Evolutionary conservation across 2,329 filamentous ascomycete species (phyloP), one percentile per base, ranked within the genome.

Genomic region (Scytalidium sp.): DNA sequence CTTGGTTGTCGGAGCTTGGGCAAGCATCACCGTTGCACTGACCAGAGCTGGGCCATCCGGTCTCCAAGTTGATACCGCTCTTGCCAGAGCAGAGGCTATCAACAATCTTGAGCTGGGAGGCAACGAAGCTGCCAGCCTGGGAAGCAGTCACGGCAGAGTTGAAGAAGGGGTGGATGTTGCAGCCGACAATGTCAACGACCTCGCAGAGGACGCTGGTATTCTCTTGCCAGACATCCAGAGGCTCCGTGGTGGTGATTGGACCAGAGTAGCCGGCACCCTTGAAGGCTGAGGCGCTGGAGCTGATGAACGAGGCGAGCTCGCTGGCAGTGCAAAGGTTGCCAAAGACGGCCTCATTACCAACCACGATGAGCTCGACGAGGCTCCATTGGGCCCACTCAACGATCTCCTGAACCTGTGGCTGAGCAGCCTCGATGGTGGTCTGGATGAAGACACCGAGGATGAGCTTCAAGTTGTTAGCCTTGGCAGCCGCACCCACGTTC

Each of bases 121-220:
- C 72, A 61, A 92, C 88, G 69, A 97, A 97, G 46, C 74, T 67
- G 66, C 93, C 93, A 49, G 92, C 91, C 45, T 79, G 64, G 3
- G 71, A 63, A 53, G 91, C 80, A 20, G 71, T 65, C 56, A 85
- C 79, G 51, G 79, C 74, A 42, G 82, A 67, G 78, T 95, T 95
- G 87, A 97, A 97, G 87, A 88, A 97, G 60, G 92, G 85, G 76
- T 97, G 92, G 64, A 95, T 84, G 80, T 97, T 96, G 71, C 83
- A 84, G 70, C 86, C 88, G 32, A 90, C 80, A 54, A 95, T 75
- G 66, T 96, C 91, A 51, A 97, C 78, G 61, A 78, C 80, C 29
- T 64, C 61, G 80, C 93, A 97, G 55, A 97, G 79, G 44, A 70
- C 70, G 25, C 66, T 62, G 49, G 77, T 79, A 56, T 85, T 76